Evolutionary conservation across 2,329 filamentous ascomycete genomes (phyloP), one percentile per base, ranked within the genome.

Genomic region (Xylariaceae sp.): DNA sequence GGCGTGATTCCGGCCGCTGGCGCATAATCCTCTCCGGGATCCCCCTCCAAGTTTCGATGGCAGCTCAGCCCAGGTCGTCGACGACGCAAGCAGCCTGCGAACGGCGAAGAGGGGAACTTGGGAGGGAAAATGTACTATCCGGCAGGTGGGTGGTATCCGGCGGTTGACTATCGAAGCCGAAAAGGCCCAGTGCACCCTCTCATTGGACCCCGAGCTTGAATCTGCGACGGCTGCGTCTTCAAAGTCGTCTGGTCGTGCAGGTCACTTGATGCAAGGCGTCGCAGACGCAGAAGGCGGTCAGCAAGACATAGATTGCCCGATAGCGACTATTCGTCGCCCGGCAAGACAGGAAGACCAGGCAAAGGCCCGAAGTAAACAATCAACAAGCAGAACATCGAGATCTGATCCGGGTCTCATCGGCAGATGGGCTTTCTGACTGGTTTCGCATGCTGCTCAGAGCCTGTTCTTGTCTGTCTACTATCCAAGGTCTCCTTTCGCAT

Each of bases 191-290:
- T 19, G 17, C 13, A 4, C 37, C 4, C n/a, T 40, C 38, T 35
- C 34, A 49, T 49, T 49, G 49, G 49, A 43, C 42, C 34, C 29
- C 29, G 24, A 7, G 15, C 15, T 35, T 24, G 11, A 37, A 39
- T 47, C 44, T 37, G 45, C 38, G 33, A 38, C 42, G 43, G 40
- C 37, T 41, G 38, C 35, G 38, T 41, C 30, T n/a, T n/a, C n/a
- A n/a, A n/a, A n/a, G n/a, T n/a, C n/a, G n/a, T n/a, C n/a, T 47
- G 39, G 46, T 40, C 44, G 42, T 31, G 48, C 48, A 47, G 46
- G 42, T 47, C 43, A 45, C 44, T 50, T 40, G 37, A 41, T 35
- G 30, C 30, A 32, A 13, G 30, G 30, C 33, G 16, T 17, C 8
- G 18, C 15, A 17, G 31, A 16, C 9, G 16, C 11, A 9, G 31